phyloP scores from a whole-genome alignment of 2,329 filamentous ascomycete genomes.

The Beauveria pseudobassiana region DNA sequence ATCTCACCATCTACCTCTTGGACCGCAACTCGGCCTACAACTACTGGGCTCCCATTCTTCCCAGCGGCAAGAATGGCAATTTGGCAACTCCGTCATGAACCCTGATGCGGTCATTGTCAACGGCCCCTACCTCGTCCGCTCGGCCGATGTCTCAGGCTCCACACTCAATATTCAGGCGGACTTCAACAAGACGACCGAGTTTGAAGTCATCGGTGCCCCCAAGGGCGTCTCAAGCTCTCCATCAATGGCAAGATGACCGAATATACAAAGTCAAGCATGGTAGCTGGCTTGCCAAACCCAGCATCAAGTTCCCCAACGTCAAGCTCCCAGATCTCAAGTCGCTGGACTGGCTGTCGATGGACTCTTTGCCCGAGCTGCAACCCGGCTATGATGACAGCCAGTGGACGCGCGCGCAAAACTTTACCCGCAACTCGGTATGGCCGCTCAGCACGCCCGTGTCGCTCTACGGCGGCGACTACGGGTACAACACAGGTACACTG shows the following conservation, averaged over 20 bases:
- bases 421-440: constrained; percentile 17
- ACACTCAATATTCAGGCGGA: constrained; percentile 58
- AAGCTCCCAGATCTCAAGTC: constrained; percentile 1
- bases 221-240: constrained; percentile 32
- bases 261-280: constrained; percentile 28
- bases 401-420: constrained; percentile 31
- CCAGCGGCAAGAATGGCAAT: constrained; percentile 17
- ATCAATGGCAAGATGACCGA: constrained; percentile 27
- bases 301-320: constrained; percentile 1
- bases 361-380: constrained; percentile 16
- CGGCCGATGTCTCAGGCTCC: constrained; percentile 43
- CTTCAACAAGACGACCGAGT: constrained; percentile 55
- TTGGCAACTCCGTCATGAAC: constrained; percentile 16
- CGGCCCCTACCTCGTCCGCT: constrained; percentile 53
- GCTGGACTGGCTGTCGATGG: constrained; percentile 11
- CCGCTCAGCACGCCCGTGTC: constrained; percentile 50
- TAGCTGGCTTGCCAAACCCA: constrained; percentile 29
- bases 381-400: constrained; percentile 31
- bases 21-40: constrained; percentile 56
- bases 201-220: constrained; percentile 58
- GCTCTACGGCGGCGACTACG: constrained; percentile 62
- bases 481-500: constrained; percentile 57
- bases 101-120: constrained; percentile 43
- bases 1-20: constrained; percentile 5
- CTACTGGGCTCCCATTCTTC: constrained; percentile 52